Evolutionary conservation across 2,329 filamentous ascomycete species (phyloP).

Genomic region (Penicillium sp.): DNA sequence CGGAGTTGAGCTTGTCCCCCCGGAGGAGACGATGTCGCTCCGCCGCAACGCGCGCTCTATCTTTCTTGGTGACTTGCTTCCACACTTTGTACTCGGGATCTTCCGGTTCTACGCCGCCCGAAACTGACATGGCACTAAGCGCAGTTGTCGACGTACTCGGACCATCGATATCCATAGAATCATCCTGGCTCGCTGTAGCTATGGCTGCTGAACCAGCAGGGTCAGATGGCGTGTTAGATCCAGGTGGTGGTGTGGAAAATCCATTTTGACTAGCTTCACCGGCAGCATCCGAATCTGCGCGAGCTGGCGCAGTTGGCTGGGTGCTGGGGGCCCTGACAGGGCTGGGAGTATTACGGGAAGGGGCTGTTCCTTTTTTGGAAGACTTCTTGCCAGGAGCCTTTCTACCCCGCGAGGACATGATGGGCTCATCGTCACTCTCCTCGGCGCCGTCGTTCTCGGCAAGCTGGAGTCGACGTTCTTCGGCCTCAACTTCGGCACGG

Average conservation of each 20-base stretch:
- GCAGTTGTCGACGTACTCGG: conserved; percentile 64
- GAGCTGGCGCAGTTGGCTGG: conserved; percentile 49
- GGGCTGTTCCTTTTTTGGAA: conserved; percentile 61
- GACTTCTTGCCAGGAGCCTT: conserved; percentile 77
- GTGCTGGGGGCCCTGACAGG: conserved; percentile 60
- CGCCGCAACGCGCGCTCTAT: conserved; percentile 79
- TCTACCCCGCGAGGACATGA: conserved; percentile 93
- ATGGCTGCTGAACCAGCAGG: conserved; percentile 64
- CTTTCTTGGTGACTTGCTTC: conserved; percentile 98
- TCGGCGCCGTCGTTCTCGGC: conserved; percentile 79
- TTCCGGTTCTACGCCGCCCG: conserved; percentile 82
- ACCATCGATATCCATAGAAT: conserved; percentile 84
- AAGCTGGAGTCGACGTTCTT: conserved; percentile 74
- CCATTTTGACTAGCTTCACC: conserved; percentile 78
- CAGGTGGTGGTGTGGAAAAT: conserved; percentile 76
- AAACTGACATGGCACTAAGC: conserved; percentile 62
- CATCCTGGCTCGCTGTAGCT: conserved; percentile 65
- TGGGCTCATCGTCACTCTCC: conserved; percentile 94
- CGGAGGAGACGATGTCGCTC: conserved; percentile 84
- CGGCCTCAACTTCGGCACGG: conserved; percentile 88
- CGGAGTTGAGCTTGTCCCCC: conserved; percentile 75
- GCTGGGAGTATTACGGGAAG: conserved; percentile 70
- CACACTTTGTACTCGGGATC: conserved; percentile 92
- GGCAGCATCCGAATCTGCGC: conserved; percentile 69
- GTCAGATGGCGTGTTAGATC: conserved; percentile 72